phyloP scores from a whole-genome alignment of 768 basidiomycete species.

The Ramaria rubella region DNA sequence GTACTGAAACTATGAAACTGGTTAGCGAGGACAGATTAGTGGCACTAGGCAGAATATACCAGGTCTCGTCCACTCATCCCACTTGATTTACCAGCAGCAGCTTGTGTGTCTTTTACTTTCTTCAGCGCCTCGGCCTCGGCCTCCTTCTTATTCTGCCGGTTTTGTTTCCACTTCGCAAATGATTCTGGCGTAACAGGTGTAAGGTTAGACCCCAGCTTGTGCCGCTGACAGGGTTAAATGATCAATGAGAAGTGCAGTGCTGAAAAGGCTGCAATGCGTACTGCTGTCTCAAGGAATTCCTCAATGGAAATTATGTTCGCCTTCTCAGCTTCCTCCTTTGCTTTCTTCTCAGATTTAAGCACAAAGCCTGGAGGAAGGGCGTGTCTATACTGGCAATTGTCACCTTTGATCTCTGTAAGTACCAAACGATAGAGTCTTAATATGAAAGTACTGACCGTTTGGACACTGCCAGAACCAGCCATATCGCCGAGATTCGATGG shows the following conservation, averaged over 20 bases:
- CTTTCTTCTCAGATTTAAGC: constrained; percentile 90
- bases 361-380: constrained; percentile 95
- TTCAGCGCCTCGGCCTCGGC: constrained; percentile 78
- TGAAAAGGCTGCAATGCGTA: constrained; percentile 26
- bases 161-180: constrained; percentile 94
- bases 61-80: constrained; percentile 97
- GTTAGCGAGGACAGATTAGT: constrained; percentile 4
- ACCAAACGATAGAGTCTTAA: neutral
- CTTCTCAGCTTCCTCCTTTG: constrained; percentile 84
- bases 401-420: constrained; percentile 23
- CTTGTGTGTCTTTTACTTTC: constrained; percentile 76
- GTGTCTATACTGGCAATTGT: constrained; percentile 88
- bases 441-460: constrained; percentile 40
- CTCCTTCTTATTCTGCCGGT: constrained; percentile 88
- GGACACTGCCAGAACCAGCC: constrained; percentile 98
- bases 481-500: constrained; percentile 83
- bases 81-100: constrained; percentile 78
- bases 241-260: neutral
- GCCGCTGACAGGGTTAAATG: constrained; percentile 54
- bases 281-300: constrained; percentile 97
- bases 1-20: constrained; percentile 73
- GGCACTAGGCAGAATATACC: constrained; percentile 39
- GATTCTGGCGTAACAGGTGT: constrained; percentile 91
- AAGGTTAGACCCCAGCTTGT: constrained; percentile 84
- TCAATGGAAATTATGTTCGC: constrained; percentile 86